These are phyloP conservation scores for Claviceps sp. DNA, from an alignment of 2,329 filamentous ascomycete species.

Conservation along the genomic window DNA sequence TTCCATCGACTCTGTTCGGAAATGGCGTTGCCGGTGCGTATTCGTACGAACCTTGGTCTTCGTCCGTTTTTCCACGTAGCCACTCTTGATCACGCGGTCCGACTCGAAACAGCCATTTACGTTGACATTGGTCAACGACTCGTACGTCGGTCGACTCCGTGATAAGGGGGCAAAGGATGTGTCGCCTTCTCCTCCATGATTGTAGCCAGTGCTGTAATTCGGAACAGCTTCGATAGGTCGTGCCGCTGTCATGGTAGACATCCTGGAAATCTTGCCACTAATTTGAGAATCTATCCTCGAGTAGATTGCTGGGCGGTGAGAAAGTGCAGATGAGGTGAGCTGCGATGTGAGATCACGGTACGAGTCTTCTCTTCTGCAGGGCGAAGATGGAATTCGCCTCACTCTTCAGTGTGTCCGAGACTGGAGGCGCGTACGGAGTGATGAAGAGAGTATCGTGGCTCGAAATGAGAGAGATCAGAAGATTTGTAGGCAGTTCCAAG, in stretches of 20 bases:
- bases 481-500: neutral
- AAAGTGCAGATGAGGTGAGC: neutral
- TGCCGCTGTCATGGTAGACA: conserved; percentile 9
- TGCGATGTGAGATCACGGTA: neutral
- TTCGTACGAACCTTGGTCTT: conserved; percentile 65
- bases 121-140: conserved; percentile 73
- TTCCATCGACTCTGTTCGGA: neutral
- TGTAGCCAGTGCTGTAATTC: neutral
- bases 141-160: conserved; percentile 26
- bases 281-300: neutral
- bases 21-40: neutral
- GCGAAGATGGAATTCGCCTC: neutral
- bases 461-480: neutral
- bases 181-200: conserved; percentile 6
- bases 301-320: neutral
- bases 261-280: neutral
- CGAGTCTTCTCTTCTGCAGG: neutral
- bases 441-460: neutral
- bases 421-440: neutral
- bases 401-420: neutral
- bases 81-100: conserved; percentile 83
- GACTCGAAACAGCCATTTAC: conserved; percentile 94
- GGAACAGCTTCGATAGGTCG: conserved; percentile 10
- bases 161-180: conserved; percentile 11
- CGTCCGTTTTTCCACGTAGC: conserved; percentile 75